Percentiles rank a stretch among this genome's conserved stretches.
Conservation (phyloP, 2,329 filamentous ascomycete species). For the Ascochyta rabiei region DNA sequence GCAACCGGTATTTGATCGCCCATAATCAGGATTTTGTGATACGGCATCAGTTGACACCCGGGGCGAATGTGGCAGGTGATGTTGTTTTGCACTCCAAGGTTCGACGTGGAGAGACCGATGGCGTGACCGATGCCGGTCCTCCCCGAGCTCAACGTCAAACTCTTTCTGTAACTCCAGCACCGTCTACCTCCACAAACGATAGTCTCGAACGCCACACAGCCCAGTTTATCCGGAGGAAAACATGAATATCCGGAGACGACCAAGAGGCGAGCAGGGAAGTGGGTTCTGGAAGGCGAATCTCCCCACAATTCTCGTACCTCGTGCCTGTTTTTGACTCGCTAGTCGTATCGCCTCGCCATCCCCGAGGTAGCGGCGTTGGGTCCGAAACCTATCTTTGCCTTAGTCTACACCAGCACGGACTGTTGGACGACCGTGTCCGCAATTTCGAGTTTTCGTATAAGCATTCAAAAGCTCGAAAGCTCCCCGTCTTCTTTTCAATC, state of each 20-base stretch:
- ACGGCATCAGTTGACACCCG: slow-evolving; percentile 8
- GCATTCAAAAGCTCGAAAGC: slow-evolving; percentile 14
- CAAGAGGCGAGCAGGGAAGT: slow-evolving; percentile 17
- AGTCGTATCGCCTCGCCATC: slow-evolving; percentile 15
- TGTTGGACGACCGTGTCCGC: slow-evolving; percentile 12
- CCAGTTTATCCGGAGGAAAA: slow-evolving; percentile 18
- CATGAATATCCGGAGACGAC: slow-evolving; percentile 15
- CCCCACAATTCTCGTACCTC: slow-evolving; percentile 19
- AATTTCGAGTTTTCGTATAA: slow-evolving; percentile 17
- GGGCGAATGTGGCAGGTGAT: slow-evolving; percentile 11
- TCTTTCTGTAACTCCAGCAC: slow-evolving; percentile 9
- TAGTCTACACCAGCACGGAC: slow-evolving; percentile 20
- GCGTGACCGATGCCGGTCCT: slow-evolving; percentile 17
- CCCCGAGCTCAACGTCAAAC: slow-evolving; percentile 20
- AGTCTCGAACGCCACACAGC: slow-evolving; percentile 16
- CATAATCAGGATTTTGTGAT: slow-evolving; percentile 1
- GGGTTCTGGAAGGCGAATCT: slow-evolving; percentile 21
- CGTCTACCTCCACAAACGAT: slow-evolving; percentile 14
- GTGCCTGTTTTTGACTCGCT: slow-evolving; percentile 21
- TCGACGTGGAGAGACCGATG: slow-evolving; percentile 3
- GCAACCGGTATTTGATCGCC: slow-evolving; percentile 4
- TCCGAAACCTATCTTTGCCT: slow-evolving; percentile 19
- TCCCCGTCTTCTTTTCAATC: slow-evolving; percentile 3
- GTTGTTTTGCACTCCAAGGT: slow-evolving; percentile 9
- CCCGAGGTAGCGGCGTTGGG: slow-evolving; percentile 17